Evolutionary conservation across 1,284 basidiomycete genomes (phyloP).

Genomic region (Taiwanofungus camphoratus): DNA sequence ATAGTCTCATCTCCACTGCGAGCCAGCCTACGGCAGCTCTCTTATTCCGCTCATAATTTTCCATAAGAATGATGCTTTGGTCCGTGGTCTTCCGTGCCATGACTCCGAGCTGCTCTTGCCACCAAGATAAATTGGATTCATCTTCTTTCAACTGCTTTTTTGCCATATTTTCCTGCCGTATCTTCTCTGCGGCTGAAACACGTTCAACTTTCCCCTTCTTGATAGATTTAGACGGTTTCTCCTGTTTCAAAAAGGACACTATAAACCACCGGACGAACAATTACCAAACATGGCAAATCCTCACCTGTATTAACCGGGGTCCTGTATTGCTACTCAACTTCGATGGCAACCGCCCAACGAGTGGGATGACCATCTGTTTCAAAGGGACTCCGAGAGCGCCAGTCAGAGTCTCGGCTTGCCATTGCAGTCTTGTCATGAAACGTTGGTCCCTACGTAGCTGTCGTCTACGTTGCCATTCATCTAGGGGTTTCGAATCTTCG

Average conservation of each 20-base stretch:
- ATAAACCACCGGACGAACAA: not conserved
- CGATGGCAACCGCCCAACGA: conserved; percentile 23
- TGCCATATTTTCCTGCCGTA: conserved; percentile 38
- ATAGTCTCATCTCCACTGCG: conserved; percentile 46
- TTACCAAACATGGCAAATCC: not conserved
- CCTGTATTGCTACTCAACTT: conserved; percentile 4
- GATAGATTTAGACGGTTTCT: conserved; percentile 11
- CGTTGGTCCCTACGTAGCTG: conserved; percentile 43
- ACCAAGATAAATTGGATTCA: conserved; percentile 39
- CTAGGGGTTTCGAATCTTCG: conserved; percentile 26
- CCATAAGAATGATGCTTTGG: conserved; percentile 29
- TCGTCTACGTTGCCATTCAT: conserved; percentile 32
- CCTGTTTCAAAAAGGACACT: not conserved
- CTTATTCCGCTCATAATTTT: conserved; percentile 38
- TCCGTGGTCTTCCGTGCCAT: conserved; percentile 27
- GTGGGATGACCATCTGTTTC: conserved; percentile 46
- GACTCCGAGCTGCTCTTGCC: conserved; percentile 38
- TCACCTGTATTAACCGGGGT: conserved; percentile 3
- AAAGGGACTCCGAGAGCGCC: conserved; percentile 52
- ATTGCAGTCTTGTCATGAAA: conserved; percentile 50
- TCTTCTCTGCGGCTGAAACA: conserved; percentile 33
- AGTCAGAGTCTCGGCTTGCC: conserved; percentile 55
- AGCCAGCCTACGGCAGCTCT: conserved; percentile 37
- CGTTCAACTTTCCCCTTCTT: conserved; percentile 29
- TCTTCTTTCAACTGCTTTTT: conserved; percentile 39